Base-by-base conservation (phyloP, 768 basidiomycete genomes). In the Strobilomyces confusus region DNA sequence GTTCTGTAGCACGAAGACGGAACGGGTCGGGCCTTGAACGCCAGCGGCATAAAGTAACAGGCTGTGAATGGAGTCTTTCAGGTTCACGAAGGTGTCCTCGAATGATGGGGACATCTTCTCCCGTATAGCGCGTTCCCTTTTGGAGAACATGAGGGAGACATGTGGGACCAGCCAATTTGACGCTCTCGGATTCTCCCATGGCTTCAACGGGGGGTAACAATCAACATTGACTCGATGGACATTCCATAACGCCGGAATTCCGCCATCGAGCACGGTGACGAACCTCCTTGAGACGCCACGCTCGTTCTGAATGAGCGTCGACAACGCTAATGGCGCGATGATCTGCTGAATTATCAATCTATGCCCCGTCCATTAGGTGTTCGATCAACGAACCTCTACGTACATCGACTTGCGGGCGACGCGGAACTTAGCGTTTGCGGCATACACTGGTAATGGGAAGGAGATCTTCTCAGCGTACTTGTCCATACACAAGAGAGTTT, bases 401-500 rank as follows among this genome's bases (percentile, higher is more conserved):
- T 79, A 84, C 23, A 63, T 71, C 1, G 81, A 84, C 57, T 79
- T 81, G 36, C 82, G 73, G 9, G 83, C 82, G 32, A 83, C 58
- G 5, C 80, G 73, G 11, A 76, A 59, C 57, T 71, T 79, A 2
- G 63, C 48, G 15, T 68, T 67, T 19, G 58, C 54, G 5, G 70
- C 69, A 30, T 74, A 59, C 11, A 83, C 64, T 9, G 78, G 78
- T 42, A 78, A 74, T 0, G 80, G 80, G 41, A 73, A 81, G 1
- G 44, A 9, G 8, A 81, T 52, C 32, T 50, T 44, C 46, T 73
- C 60, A 5, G 51, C 30, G 48, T 66, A 62, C 1, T 54, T 49
- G 26, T 48, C 60, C 2, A 68, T 48, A 33, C 33, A 44, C 29
- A 68, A 22, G 14, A 37, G 45, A 38, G 40, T 9, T 9, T 43